Evolutionary conservation across 345 rosid species (phyloP), one percentile per base, ranked within the genome.

Genomic region (Streptanthus diversifolius): DNA sequence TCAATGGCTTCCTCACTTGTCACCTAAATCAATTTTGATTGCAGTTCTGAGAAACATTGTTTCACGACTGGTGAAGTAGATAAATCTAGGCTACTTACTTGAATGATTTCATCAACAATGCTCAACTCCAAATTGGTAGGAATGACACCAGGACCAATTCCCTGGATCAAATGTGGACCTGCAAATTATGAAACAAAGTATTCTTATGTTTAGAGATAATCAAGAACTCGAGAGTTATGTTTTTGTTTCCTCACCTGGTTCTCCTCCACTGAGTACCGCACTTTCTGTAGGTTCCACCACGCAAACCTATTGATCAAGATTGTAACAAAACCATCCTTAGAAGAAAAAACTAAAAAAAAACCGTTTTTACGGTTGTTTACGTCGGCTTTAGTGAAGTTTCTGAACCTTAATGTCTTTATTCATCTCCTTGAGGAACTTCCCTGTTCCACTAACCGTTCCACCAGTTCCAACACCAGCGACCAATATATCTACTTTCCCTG

Each of bases 141-240:
- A 47, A 87, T 61, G 67, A 87, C 85, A 76, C 89, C 98, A 63
- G 95, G 84, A 24, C 98, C 93, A 35, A 92, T 88, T 48, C 97
- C 98, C 60, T 88, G 83, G 41, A 84, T 84, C 73, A 74, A 57
- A 82, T 82, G 87, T 15, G 61, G 81, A n/a, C 87, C 85, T 84
- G 53, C 32, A 5, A 19, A 49, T 47, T 36, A 17, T 17, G 14
- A n/a, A 68, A 40, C 48, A 44, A 44, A 27, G 10, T 43, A 40
- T 8, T 22, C 9, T 7, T 2, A 36, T 17, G 30, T 5, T 40
- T n/a, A 22, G 14, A 54, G 33, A 62, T 41, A 41, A 19, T 27
- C 75, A 54, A 67, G 15, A 52, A 48, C 55, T 53, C 15, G 8
- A 60, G 4, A 27, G 8, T 13, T 1, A 4, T 29, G n/a, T 44